A percentile compares a stretch with the other conserved stretches of the same genome.
Conservation (phyloP, 345 rosid species). For the Lumnitzera racemosa region DNA sequence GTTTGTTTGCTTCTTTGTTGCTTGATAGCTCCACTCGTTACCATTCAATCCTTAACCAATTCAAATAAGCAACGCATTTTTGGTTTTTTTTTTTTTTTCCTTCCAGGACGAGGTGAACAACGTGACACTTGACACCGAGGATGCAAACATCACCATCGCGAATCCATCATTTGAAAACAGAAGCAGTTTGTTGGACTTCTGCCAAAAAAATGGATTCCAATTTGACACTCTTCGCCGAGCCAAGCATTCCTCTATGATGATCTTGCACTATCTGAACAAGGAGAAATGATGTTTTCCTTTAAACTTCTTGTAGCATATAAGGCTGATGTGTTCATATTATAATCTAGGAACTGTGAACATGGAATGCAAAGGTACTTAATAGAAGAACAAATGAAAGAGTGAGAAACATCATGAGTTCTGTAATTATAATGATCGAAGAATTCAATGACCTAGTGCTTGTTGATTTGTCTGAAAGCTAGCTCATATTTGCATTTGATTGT, state of each 20-base stretch:
- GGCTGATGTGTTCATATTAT: no score
- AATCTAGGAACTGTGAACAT: no score
- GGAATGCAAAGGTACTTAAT: no score
- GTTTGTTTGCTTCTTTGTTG: neutral
- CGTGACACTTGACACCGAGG: conserved; percentile 35
- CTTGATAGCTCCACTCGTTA: conserved; percentile 1
- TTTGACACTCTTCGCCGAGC: conserved; percentile 65
- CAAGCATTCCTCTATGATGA: conserved; percentile 76
- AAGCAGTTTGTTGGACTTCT: conserved; percentile 44
- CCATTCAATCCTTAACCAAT: neutral
- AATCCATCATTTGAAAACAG: conserved; percentile 43
- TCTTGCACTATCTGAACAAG: conserved; percentile 45
- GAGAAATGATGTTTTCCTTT: conserved; percentile 8
- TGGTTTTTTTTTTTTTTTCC: neutral
- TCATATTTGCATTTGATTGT: no score
- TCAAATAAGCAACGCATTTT: neutral
- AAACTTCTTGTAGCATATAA: conserved; percentile 19
- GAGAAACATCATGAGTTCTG: conserved; percentile 20
- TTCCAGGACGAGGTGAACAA: conserved; percentile 36
- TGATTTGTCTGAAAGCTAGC: no score
- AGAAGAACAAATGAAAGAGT: conserved; percentile 19
- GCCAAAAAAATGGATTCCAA: conserved; percentile 43
- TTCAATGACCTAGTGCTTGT: conserved; percentile 17
- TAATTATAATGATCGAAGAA: no score
- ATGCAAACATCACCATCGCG: conserved; percentile 31